A percentile compares a stretch with the other conserved stretches of the same genome.
Evolutionary conservation across 805 yeast genomes (phyloP).

Genomic region (Priceomyces haplophilus): DNA sequence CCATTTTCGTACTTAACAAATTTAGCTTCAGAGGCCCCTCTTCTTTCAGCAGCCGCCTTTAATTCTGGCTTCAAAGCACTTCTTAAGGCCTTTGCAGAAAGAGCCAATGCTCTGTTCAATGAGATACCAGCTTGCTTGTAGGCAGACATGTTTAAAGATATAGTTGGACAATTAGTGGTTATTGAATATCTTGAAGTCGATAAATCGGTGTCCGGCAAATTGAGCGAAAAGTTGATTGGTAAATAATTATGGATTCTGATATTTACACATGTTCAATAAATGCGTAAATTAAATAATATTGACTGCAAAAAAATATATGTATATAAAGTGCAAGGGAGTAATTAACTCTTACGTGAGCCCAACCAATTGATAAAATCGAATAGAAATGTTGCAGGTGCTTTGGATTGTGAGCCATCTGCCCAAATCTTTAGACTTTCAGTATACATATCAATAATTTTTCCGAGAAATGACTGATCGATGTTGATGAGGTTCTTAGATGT

Average conservation of each 20-base stretch:
- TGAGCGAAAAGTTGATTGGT: slow-evolving; percentile 9
- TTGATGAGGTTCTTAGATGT: slow-evolving; percentile 52
- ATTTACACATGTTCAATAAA: slow-evolving; percentile 3
- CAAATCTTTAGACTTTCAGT: slow-evolving; percentile 55
- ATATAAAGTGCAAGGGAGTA: slow-evolving; percentile 1
- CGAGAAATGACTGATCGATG: slow-evolving; percentile 35
- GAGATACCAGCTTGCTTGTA: slow-evolving; percentile 49
- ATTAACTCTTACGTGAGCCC: slow-evolving; percentile 42
- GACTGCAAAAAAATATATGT: not conserved
- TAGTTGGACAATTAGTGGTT: not conserved
- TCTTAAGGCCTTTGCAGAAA: slow-evolving; percentile 88
- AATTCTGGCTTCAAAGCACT: slow-evolving; percentile 82
- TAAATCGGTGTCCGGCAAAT: slow-evolving; percentile 5
- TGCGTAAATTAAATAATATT: slow-evolving; percentile 1
- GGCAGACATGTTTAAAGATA: slow-evolving; percentile 36
- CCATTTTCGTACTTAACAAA: slow-evolving; percentile 74
- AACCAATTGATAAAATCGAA: slow-evolving; percentile 82
- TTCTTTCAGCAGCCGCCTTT: slow-evolving; percentile 67
- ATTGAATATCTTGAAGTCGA: not conserved
- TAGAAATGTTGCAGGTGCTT: slow-evolving; percentile 55
- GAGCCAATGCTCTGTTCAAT: slow-evolving; percentile 83
- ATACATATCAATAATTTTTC: slow-evolving; percentile 55
- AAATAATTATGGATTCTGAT: not conserved
- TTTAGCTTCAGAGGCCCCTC: slow-evolving; percentile 72
- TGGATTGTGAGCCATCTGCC: slow-evolving; percentile 48